phyloP scores from a whole-genome alignment of 345 rosid genomes.

The Microthlaspi erraticum region DNA sequence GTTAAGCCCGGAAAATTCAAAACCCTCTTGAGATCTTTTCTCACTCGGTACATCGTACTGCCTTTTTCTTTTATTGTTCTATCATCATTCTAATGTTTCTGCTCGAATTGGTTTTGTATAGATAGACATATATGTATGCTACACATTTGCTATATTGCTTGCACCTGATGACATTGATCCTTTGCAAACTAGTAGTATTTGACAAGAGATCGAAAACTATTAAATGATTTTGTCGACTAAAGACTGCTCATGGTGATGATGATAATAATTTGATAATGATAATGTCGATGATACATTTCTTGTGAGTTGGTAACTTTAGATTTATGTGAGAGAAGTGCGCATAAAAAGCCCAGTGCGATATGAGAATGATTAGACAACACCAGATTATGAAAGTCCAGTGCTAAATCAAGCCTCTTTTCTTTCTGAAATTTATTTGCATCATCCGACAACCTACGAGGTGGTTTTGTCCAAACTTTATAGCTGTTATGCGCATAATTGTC shows the following conservation, averaged over 20 bases:
- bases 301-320: too few relatives aligned
- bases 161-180: slow-evolving; percentile 40
- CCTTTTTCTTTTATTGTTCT: slow-evolving; percentile 34
- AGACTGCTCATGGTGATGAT: slow-evolving; percentile 18
- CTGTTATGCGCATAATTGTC: too few relatives aligned
- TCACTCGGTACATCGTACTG: slow-evolving; percentile 36
- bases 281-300: neutral
- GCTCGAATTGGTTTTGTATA: slow-evolving; percentile 50
- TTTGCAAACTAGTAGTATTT: slow-evolving; percentile 17
- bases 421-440: neutral
- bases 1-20: slow-evolving; percentile 40
- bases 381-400: too few relatives aligned
- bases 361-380: neutral
- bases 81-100: slow-evolving; percentile 41
- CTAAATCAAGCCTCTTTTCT: neutral
- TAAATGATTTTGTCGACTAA: slow-evolving; percentile 38
- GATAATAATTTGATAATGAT: slow-evolving; percentile 4
- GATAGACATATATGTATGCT: slow-evolving; percentile 48
- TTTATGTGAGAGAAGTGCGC: too few relatives aligned
- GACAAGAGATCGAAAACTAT: slow-evolving; percentile 33
- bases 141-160: slow-evolving; percentile 34
- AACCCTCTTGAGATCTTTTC: slow-evolving; percentile 33
- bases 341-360: neutral
- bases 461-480: too few relatives aligned
- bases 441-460: slow-evolving; percentile 4